Evolutionary conservation across 805 yeast species (phyloP), one percentile per base, ranked within the genome.

Genomic region (Suhomyces tanzawaensis): DNA sequence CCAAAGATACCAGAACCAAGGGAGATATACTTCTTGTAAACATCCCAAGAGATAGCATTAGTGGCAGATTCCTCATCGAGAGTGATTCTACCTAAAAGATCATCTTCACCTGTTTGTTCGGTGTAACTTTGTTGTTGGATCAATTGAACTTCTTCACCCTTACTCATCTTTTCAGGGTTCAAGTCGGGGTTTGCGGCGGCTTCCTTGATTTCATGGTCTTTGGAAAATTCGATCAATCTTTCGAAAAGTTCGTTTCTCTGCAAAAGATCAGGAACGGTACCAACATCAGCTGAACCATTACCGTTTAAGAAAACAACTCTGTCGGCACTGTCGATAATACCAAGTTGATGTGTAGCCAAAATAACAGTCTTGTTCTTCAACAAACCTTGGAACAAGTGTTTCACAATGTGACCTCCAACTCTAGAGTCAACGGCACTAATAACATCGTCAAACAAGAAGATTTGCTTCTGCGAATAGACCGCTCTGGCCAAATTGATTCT

Each of bases 201-300:
- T 58, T 57, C 42, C 7, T 6, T 13, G 5, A 5, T n/a, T 12
- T 41, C 41, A 13, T 40, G 36, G 11, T 56, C 61, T 23, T 48
- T 40, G 40, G 71, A 62, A 48, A 61, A 77, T 29, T 74, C 71
- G 63, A 81, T 68, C 48, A 82, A 64, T 11, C 71, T 66, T 15
- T 60, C 61, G 51, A 85, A 81, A 7, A 67, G 71, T 3, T 49
- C 35, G 45, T 75, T 81, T 40, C 62, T 52, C 5, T 29, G 34
- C 14, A 43, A 44, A 39, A 69, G 59, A 37, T 66, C 65, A 4
- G 51, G 43, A 16, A 57, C 46, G 1, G 61, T 49, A n/a, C 72
- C 72, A 25, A 58, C 60, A 39, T 69, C 72, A 33, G 62, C 56
- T 3, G 66, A 42, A 5, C 74, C 73, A 45, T 66, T 69, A 32